Percentiles rank a stretch among this genome's conserved stretches.
These are phyloP conservation scores for Fusarium abutilonis DNA, from an alignment of 2,329 filamentous ascomycete genomes.

Conservation along the genomic window DNA sequence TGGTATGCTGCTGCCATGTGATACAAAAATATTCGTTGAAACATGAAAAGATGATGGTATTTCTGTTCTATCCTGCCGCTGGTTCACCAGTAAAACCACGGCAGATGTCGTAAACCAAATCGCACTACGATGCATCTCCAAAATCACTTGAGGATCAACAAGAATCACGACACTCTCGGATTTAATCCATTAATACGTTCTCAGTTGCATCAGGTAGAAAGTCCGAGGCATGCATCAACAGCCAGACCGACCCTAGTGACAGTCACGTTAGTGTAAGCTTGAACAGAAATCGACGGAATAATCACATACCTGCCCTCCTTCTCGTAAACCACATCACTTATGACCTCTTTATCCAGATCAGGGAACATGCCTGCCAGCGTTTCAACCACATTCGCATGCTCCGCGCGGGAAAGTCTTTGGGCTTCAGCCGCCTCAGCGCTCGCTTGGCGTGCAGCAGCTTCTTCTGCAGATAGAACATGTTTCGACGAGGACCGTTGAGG, in stretches of 20 bases:
- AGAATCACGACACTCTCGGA: not conserved
- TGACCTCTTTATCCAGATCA: constrained; percentile 90
- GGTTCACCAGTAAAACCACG: not conserved
- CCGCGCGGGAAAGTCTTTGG: constrained; percentile 79
- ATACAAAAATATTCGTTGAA: not conserved
- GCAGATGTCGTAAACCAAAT: constrained; percentile 13
- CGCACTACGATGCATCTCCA: not conserved
- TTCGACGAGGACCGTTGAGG: constrained; percentile 50
- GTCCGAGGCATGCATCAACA: constrained; percentile 85
- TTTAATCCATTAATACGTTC: constrained; percentile 10
- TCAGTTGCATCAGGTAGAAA: constrained; percentile 57
- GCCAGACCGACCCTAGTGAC: constrained; percentile 76
- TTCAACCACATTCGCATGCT: constrained; percentile 92
- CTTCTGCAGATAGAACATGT: constrained; percentile 75
- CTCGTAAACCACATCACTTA: constrained; percentile 94
- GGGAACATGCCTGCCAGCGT: constrained; percentile 97
- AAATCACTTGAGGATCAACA: not conserved
- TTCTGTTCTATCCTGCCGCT: constrained; percentile 29
- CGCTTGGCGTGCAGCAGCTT: constrained; percentile 88
- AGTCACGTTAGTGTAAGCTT: constrained; percentile 7
- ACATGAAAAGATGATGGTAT: constrained; percentile 25
- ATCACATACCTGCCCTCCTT: constrained; percentile 87
- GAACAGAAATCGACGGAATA: not conserved
- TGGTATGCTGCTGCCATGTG: not conserved
- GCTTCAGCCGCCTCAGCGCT: constrained; percentile 91